Evolutionary conservation across 257 asterid species (phyloP).

Genomic region (Linderniella brevidens): DNA sequence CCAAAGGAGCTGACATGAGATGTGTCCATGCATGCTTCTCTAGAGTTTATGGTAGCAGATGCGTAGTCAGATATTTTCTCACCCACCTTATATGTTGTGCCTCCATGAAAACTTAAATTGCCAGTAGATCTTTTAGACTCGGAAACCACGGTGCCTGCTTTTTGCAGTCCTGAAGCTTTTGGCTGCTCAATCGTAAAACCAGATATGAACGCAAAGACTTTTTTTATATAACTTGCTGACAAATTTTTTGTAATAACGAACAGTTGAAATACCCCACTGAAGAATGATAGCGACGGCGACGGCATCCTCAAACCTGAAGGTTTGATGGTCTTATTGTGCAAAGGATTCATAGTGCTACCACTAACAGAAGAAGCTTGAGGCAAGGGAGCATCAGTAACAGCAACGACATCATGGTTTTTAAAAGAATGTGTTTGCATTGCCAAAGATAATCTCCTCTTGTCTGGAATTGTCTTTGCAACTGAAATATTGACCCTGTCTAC

Average conservation of each 20-base stretch:
- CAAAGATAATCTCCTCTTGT: constrained; percentile 12
- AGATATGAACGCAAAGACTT: no score
- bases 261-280: constrained; percentile 50
- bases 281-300: constrained; percentile 85
- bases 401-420: constrained; percentile 17
- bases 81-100: constrained; percentile 14
- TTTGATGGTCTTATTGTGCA: constrained; percentile 22
- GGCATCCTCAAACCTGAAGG: constrained; percentile 93
- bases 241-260: constrained; percentile 11
- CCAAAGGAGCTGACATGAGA: constrained; percentile 16
- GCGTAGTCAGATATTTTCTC: constrained; percentile 3
- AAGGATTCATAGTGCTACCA: constrained; percentile 21
- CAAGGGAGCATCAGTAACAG: constrained; percentile 15
- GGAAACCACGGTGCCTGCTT: constrained; percentile 14
- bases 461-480: constrained; percentile 21
- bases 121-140: no score
- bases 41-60: constrained; percentile 13
- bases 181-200: constrained; percentile 36
- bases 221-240: not conserved
- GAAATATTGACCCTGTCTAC: constrained; percentile 22
- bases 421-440: constrained; percentile 18
- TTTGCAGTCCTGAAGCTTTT: constrained; percentile 32
- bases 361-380: constrained; percentile 18
- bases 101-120: no score
- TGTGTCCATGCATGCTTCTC: constrained; percentile 16